phyloP scores from a whole-genome alignment of 2,329 filamentous ascomycete species.

The Orbilia ellipsospora region DNA sequence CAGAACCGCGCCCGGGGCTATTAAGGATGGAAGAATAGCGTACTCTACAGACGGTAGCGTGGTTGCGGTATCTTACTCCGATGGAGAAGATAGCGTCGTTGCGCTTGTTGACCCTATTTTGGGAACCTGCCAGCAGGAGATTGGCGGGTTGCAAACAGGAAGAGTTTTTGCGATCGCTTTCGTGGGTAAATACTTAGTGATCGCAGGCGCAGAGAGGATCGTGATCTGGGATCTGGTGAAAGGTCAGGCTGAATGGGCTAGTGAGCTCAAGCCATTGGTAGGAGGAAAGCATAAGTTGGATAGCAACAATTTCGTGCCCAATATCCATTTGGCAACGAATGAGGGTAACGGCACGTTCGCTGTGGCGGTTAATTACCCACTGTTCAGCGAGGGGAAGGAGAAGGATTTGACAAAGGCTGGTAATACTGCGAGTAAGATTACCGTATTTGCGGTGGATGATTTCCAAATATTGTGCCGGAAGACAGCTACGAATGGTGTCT shows the following conservation, averaged over 20 bases:
- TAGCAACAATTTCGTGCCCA: conserved; percentile 41
- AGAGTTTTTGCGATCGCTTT: conserved; percentile 76
- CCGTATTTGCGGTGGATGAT: conserved; percentile 27
- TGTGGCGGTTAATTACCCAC: conserved; percentile 44
- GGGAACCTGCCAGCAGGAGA: conserved; percentile 73
- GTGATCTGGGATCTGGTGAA: conserved; percentile 85
- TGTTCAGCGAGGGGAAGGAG: conserved; percentile 28
- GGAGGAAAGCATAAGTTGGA: conserved; percentile 6
- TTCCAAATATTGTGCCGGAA: conserved; percentile 35
- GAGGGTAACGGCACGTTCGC: conserved; percentile 36
- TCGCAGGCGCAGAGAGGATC: conserved; percentile 75
- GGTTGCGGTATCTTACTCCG: conserved; percentile 70
- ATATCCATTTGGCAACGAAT: conserved; percentile 37
- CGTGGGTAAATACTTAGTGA: conserved; percentile 77
- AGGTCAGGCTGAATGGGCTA: conserved; percentile 75
- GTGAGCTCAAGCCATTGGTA: conserved; percentile 31
- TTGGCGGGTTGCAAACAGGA: conserved; percentile 75
- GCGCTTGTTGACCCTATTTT: conserved; percentile 78
- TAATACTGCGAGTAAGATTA: conserved; percentile 47
- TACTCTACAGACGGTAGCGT: conserved; percentile 46
- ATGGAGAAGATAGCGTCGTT: conserved; percentile 63
- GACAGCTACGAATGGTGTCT: conserved; percentile 34
- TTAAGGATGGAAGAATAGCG: conserved; percentile 39
- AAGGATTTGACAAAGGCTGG: conserved; percentile 42
- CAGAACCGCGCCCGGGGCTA: conserved; percentile 26